Base-by-base conservation (phyloP, 2,329 filamentous ascomycete species). In the Curvularia sp. region DNA sequence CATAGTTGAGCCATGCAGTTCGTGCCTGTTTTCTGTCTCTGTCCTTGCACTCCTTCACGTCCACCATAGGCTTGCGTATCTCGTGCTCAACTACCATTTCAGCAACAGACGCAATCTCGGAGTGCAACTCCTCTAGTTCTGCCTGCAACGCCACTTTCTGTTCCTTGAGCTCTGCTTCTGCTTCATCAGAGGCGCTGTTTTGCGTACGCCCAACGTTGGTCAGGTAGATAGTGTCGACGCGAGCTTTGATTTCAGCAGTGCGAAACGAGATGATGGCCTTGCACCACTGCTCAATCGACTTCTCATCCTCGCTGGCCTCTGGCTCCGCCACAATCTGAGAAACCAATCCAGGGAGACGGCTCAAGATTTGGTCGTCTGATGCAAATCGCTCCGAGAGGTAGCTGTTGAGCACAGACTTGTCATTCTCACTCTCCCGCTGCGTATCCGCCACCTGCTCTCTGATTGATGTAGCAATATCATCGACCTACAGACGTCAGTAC, bases 1-100 rank as follows among this genome's bases (percentile, higher is more conserved):
- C 75, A 59, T 82, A 83, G 46, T 77, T 74, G 13, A 78, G 64
- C 79, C 79, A 82, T 36, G 75, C 74, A 13, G 69, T 70, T 28
- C 75, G 73, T 34, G 79, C 74, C 39, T 71, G 68, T 18, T 61
- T 64, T 23, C 68, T 64, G 45, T 80, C 76, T 28, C 69, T 66
- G 27, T 77, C 73, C 23, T 73, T 74, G 9, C 75, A 68, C 21
- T 76, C 64, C 53, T 78, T 73, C 23, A 70, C 68, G 10, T 77
- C 73, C 5, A 86, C 75, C 1, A 88, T 85, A 0, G 89, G 88
- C 58, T 86, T 83, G 5, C 89, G 80, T 64, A 88, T 83, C 69
- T 90, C 86, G 65, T 89, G 85, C 63, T 91, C 87, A 1, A 88
- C 82, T 0, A 88, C 86, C 86, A 92, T 91, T 61, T 89, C 86